These are phyloP conservation scores for Ophiostoma triangulosporum DNA, from an alignment of 2,329 filamentous ascomycete species.

Conservation along the genomic window DNA sequence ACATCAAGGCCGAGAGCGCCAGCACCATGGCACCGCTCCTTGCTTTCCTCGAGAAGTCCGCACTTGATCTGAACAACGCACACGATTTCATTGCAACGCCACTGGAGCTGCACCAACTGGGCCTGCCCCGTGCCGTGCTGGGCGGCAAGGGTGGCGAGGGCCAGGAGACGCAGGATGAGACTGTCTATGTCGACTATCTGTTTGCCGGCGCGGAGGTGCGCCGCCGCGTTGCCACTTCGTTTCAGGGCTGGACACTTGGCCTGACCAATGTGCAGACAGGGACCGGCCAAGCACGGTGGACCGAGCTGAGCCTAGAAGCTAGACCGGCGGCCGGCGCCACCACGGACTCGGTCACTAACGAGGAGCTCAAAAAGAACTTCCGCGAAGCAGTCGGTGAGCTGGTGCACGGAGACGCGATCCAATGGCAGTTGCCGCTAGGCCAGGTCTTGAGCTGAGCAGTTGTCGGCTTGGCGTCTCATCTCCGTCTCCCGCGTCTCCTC, in stretches of 20 bases:
- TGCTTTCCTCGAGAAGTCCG: conserved; percentile 30
- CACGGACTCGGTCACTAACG: not conserved
- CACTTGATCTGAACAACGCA: conserved; percentile 31
- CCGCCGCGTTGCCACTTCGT: conserved; percentile 29
- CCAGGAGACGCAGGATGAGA: not conserved
- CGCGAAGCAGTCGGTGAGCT: conserved; percentile 4
- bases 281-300: conserved; percentile 35
- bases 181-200: conserved; percentile 21
- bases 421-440: conserved; percentile 7
- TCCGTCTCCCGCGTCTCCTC: not conserved
- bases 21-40: conserved; percentile 19
- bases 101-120: conserved; percentile 15
- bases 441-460: not conserved
- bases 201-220: conserved; percentile 41
- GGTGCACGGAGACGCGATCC: conserved; percentile 6
- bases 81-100: conserved; percentile 39
- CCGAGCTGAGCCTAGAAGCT: conserved; percentile 34
- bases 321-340: conserved; percentile 4
- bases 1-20: conserved; percentile 11
- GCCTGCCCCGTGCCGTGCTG: conserved; percentile 16
- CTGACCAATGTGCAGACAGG: conserved; percentile 41
- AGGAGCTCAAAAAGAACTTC: conserved; percentile 4
- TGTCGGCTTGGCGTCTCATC: not conserved
- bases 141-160: not conserved
- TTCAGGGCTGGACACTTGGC: conserved; percentile 30